These are phyloP conservation scores for Xylariaceae sp. DNA, from an alignment of 2,329 filamentous ascomycete species.

Conservation along the genomic window DNA sequence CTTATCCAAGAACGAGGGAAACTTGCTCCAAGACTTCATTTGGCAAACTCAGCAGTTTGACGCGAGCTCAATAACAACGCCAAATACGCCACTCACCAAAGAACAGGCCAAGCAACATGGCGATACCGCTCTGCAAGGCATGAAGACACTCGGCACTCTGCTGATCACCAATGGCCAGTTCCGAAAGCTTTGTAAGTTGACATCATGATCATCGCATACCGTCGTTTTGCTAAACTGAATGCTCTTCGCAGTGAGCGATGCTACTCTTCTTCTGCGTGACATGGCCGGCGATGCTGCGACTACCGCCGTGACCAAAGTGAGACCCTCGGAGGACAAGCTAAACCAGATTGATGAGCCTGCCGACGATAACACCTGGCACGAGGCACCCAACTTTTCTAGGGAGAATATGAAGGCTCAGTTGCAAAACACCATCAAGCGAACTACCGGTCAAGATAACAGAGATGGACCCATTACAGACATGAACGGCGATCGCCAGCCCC, in stretches of 20 bases:
- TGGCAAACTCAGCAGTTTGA: slow-evolving; percentile 82
- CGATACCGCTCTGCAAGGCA: slow-evolving; percentile 73
- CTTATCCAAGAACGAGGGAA: slow-evolving; percentile 90
- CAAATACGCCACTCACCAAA: slow-evolving; percentile 66
- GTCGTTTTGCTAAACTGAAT: not conserved
- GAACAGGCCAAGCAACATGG: slow-evolving; percentile 76
- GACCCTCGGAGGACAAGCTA: slow-evolving; percentile 72
- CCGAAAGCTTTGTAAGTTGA: slow-evolving; percentile 71
- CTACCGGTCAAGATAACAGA: slow-evolving; percentile 53
- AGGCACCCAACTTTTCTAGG: slow-evolving; percentile 70
- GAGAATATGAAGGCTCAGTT: slow-evolving; percentile 64
- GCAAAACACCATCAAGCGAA: slow-evolving; percentile 55
- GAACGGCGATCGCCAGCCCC: slow-evolving; percentile 35
- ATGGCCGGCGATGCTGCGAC: slow-evolving; percentile 86
- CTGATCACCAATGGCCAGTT: slow-evolving; percentile 96
- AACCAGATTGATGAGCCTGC: slow-evolving; percentile 76
- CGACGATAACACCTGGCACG: slow-evolving; percentile 90
- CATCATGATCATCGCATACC: not conserved
- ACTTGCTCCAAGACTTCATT: slow-evolving; percentile 93
- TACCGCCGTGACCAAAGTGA: slow-evolving; percentile 69
- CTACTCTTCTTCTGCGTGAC: slow-evolving; percentile 73
- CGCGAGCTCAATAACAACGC: slow-evolving; percentile 54
- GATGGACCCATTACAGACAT: slow-evolving; percentile 50
- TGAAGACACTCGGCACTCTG: slow-evolving; percentile 82
- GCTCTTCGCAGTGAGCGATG: slow-evolving; percentile 59